Conservation (phyloP, 2,329 filamentous ascomycete genomes). For the Colletotrichum sp. region DNA sequence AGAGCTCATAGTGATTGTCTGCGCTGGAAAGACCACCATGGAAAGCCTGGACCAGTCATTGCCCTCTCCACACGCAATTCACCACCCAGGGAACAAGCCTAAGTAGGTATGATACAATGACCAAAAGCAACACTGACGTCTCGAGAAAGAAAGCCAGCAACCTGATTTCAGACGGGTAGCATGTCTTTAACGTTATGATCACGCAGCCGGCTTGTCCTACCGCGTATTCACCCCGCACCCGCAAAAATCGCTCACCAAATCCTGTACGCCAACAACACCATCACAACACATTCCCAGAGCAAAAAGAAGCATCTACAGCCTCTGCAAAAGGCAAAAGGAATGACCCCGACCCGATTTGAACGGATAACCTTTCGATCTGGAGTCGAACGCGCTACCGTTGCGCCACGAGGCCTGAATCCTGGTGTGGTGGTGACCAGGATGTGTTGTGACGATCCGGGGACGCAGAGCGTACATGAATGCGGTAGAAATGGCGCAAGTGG, state of each 20-base stretch:
- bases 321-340: neutral
- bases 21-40: neutral
- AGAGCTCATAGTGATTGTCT: neutral
- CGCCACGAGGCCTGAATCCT: neutral
- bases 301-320: neutral
- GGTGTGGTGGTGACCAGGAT: neutral
- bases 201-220: neutral
- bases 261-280: neutral
- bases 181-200: neutral
- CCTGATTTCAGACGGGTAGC: neutral
- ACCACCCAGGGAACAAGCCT: neutral
- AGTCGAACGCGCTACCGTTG: constrained; percentile 21
- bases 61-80: no score
- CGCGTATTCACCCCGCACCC: neutral
- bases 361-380: constrained; percentile 21
- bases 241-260: neutral
- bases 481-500: neutral
- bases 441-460: fast-evolving
- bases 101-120: neutral
- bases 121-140: fast-evolving
- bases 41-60: neutral
- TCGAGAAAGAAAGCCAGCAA: neutral
- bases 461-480: neutral
- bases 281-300: neutral
- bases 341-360: constrained; percentile 21